Evolutionary conservation across 768 basidiomycete species (phyloP).

Genomic region (Leccinum broughii): DNA sequence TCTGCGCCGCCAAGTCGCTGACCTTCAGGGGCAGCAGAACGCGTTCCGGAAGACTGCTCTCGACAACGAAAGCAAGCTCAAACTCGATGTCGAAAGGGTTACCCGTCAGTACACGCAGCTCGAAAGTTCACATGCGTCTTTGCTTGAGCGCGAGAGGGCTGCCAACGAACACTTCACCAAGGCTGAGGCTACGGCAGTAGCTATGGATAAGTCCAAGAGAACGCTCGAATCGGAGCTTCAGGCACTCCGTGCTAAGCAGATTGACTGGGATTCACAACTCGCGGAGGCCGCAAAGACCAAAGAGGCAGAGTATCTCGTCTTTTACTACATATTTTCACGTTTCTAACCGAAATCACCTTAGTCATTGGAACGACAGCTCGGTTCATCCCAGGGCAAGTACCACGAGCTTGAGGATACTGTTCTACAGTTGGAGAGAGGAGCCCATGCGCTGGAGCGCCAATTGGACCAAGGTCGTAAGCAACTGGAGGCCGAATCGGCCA

Average conservation of each 20-base stretch:
- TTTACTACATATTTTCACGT: neutral
- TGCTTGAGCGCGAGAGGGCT: slow-evolving; percentile 60
- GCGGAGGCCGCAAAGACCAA: slow-evolving; percentile 61
- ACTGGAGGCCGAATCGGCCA: slow-evolving; percentile 70
- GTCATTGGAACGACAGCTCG: slow-evolving; percentile 78
- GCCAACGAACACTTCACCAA: slow-evolving; percentile 52
- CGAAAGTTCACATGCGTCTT: slow-evolving; percentile 58
- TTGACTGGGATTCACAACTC: slow-evolving; percentile 64
- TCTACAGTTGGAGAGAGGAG: slow-evolving; percentile 80
- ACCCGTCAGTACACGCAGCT: slow-evolving; percentile 60
- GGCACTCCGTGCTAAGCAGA: slow-evolving; percentile 64
- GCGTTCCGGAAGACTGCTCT: slow-evolving; percentile 60
- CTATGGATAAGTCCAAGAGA: slow-evolving; percentile 70
- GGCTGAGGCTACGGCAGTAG: slow-evolving; percentile 48
- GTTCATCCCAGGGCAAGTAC: slow-evolving; percentile 68
- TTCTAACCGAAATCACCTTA: slow-evolving; percentile 33
- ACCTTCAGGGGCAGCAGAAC: slow-evolving; percentile 66
- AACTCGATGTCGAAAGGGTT: slow-evolving; percentile 70
- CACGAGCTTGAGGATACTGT: slow-evolving; percentile 88
- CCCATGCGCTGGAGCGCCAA: slow-evolving; percentile 70
- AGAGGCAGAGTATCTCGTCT: slow-evolving; percentile 56
- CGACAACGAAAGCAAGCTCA: slow-evolving; percentile 71
- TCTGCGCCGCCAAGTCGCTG: slow-evolving; percentile 62
- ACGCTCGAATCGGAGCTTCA: slow-evolving; percentile 72
- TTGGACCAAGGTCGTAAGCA: slow-evolving; percentile 70